Base-by-base conservation (phyloP, 768 basidiomycete species). In the Candolleomyces eurysporus region DNA sequence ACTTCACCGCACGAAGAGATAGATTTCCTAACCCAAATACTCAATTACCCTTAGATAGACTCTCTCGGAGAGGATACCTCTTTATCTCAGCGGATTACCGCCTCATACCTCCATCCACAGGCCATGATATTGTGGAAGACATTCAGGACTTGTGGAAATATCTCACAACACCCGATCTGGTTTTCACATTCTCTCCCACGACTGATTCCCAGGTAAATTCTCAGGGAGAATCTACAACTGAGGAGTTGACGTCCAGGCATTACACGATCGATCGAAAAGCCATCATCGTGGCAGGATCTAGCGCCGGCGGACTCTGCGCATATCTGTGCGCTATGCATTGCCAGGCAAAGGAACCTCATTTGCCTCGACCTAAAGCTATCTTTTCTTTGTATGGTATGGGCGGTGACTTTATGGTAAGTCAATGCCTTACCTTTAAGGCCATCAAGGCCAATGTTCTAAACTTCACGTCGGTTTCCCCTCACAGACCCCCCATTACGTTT, bases 71-170 rank as follows among this genome's bases (percentile, higher is more conserved):
- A n/a, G 87, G 85, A 26, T 79, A 79, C 62, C 79, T 78, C 4
- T 86, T 90, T 67, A 76, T 90, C 48, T 84, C 85, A 40, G 82
- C 83, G 0, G 87, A 90, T 64, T 88, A 90, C 66, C 78, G 81
- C 14, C 81, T 90, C 6, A 61, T 89, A 14, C 81, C 80, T 2
- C 78, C 79, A 2, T 73, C 81, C 0, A 85, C 83, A 10, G 84
- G 81, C 0, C 83, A 86, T 63, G 81, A 85, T 19, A 78, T 89
- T 42, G 65, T 86, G 5, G 73, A 79, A 45, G 89, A 91, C 67
- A 75, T 89, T 58, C 73, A 79, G 50, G 86, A 85, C 61, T 68
- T 85, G 4, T 84, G 89, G 58, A 57, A 61, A 0, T 89, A 83
- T 67, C 62, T 90, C 11, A 63, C 62, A 17, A 59, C 63, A 26